Evolutionary conservation across 345 rosid genomes (phyloP), one percentile per base, ranked within the genome.

Genomic region (Luvunga scandens): DNA sequence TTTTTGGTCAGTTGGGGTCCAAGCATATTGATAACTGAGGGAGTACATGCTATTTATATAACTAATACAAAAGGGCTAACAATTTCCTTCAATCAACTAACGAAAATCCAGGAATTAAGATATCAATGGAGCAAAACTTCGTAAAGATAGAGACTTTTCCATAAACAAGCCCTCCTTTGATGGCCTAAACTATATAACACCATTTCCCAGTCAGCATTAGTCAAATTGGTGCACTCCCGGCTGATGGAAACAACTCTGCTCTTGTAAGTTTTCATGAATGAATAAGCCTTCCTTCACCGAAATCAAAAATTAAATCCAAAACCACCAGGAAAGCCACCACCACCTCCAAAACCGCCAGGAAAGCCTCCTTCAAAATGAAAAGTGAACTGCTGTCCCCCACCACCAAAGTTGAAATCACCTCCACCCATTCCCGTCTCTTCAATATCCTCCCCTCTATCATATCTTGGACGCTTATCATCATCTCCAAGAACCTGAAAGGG

Each of bases 331-430:
- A 88, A 87, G 16, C 97, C 94, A 10, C 91, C 91, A 10, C 93
- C 92, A 73, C 42, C 67, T 36, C n/a, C 33, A 59, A 84, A 86
- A n/a, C 90, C 95, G 31, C 97, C 98, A 2, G 95, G 97, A 79
- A 93, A 92, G 38, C 97, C 99, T 13, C 99, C 99, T 0, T 94
- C 98, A 79, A 90, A 96, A 65, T 91, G 91, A 78, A 94, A 96
- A 14, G 97, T 85, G 81, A 74, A 96, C 13, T 86, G 91, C 60
- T 91, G 94, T 24, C 98, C 97, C 16, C 97, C 97, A 55, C 93
- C 91, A 24, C 94, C 95, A 79, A 90, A 92, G 83, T 91, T 92
- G 86, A 86, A 95, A 80, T 97, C 98, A 4, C 89, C 87, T 1
- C 90, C 93, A 0, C 97, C 98, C 91, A 88, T 93, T 50, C 95